Evolutionary conservation across 73 alveolate species (phyloP).

Genomic region (Tetrahymena malaccensis): DNA sequence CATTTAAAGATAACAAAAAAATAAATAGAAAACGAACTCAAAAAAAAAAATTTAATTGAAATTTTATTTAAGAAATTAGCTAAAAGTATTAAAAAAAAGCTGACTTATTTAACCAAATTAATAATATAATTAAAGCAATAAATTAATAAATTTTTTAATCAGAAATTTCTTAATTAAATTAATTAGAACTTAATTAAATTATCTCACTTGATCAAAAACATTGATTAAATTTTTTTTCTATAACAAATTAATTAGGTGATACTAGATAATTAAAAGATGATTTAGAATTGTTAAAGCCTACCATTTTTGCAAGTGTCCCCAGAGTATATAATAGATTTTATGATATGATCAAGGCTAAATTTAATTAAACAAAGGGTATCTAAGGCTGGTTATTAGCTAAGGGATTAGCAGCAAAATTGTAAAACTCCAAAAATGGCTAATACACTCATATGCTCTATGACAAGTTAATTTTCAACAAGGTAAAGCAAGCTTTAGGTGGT

Average conservation of each 20-base stretch:
- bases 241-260: conserved; percentile 55
- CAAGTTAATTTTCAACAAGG: conserved; percentile 32
- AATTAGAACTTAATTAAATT: no score
- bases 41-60: no score
- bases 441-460: conserved; percentile 50
- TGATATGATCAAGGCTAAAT: conserved; percentile 57
- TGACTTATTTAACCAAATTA: neutral
- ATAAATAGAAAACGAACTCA: no score
- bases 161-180: neutral
- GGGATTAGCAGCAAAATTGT: conserved; percentile 63
- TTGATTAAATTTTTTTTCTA: neutral
- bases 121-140: neutral
- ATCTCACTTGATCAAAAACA: neutral
- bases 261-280: conserved; percentile 67
- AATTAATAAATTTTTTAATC: neutral
- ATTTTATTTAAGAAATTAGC: neutral
- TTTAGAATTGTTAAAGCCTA: conserved; percentile 61
- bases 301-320: conserved; percentile 29
- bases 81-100: no score
- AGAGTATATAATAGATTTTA: conserved; percentile 54
- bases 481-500: conserved; percentile 76
- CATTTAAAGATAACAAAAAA: neutral
- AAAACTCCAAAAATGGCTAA: conserved; percentile 37
- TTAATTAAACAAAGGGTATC: conserved; percentile 52
- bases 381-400: conserved; percentile 52